Evolutionary conservation across 2,329 filamentous ascomycete species (phyloP), one percentile per base, ranked within the genome.

Genomic region (Beauveria sp.): DNA sequence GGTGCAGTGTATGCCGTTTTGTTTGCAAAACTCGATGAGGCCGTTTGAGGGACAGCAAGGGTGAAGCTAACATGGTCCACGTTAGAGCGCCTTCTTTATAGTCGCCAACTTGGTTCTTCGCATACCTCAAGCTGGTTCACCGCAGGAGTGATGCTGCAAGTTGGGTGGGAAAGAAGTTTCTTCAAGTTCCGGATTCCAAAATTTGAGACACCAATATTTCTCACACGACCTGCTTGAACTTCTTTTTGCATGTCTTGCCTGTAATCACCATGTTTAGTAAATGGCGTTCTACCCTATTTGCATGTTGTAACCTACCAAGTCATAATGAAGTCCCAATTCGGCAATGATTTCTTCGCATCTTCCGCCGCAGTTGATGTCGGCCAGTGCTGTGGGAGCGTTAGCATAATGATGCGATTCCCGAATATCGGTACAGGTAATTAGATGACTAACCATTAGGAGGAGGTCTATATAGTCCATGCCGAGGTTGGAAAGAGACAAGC

Each of bases 131-230:
- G 34, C 34, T 58, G 55, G 22, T 58, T 51, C 16, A 58, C 55
- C 8, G 55, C 55, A 12, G 55, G 55, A 2, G 44, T n/a, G 9
- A 51, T 30, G 9, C 16, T 51, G 20, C 46, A 50, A 6, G 10
- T 3, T 5, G 84, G 80, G 67, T 88, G 82, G 67, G 81, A 84
- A 64, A 94, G 79, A 62, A 94, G 81, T 73, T 84, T 89, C 80
- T 93, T 88, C 43, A 94, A 78, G 75, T 94, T 90, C 73, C 79
- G 84, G 72, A 92, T 90, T 65, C 82, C 88, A 73, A 96, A 94
- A 81, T 96, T 96, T 74, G 89, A 91, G 61, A 94, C 88, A 67
- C 90, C 90, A 71, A 94, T 92, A 77, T 90, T 91, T 74, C 81
- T 82, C 56, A 90, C 89, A 73, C 90, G 90, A 72, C 87, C 86